Evolutionary conservation across 2,329 filamentous ascomycete species (phyloP).

Genomic region (Sclerotinia subarctica): DNA sequence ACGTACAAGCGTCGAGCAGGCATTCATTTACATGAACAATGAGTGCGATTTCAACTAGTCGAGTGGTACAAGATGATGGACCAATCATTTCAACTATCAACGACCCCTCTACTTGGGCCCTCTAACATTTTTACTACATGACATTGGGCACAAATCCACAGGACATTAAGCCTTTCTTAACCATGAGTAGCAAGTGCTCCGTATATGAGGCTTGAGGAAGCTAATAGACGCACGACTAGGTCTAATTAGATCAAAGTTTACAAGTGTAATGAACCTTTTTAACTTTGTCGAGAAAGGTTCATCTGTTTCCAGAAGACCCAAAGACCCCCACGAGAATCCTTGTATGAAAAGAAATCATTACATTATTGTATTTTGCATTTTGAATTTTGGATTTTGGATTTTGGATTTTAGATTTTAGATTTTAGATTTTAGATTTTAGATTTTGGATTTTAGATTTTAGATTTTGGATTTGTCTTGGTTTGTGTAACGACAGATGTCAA

Average conservation of each 20-base stretch:
- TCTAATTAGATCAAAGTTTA: not conserved
- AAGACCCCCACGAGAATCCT: constrained; percentile 6
- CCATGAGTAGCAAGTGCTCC: no score
- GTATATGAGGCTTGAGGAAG: no score
- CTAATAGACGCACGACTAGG: not conserved
- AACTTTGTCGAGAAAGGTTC: constrained; percentile 1
- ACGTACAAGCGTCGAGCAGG: no score
- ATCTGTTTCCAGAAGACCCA: not conserved
- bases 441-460: no score
- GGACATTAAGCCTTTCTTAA: not conserved
- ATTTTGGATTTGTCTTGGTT: no score
- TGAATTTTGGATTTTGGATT: no score
- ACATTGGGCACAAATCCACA: constrained; percentile 4
- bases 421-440: no score
- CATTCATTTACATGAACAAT: not conserved
- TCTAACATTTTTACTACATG: not conserved
- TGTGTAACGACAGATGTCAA: not conserved
- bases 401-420: no score
- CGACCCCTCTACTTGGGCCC: not conserved
- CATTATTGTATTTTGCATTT: no score
- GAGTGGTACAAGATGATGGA: not conserved
- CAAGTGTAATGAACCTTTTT: not conserved
- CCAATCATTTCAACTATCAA: not conserved
- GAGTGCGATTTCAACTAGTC: no score
- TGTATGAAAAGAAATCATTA: not conserved